Percentiles rank a stretch among this genome's conserved stretches.
Conservation (phyloP, 495 filamentous ascomycete species). For the Trypethelium eluteriae region DNA sequence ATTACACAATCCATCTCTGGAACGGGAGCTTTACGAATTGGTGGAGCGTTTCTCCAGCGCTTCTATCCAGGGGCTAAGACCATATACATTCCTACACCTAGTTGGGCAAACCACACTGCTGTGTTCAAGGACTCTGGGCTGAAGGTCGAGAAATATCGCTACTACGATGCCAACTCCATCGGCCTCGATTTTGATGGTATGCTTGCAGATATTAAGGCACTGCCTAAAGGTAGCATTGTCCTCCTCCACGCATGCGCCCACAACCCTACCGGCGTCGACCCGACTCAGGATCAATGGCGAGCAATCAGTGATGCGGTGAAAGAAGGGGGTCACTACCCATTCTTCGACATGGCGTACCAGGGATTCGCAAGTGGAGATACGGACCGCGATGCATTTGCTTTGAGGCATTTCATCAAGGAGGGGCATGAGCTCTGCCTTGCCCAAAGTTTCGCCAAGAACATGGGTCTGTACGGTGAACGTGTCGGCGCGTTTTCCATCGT, state of each 20-base stretch:
- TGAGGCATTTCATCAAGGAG: slow-evolving; percentile 84
- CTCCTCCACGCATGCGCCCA: slow-evolving; percentile 95
- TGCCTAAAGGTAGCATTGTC: slow-evolving; percentile 78
- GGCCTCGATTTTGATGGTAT: slow-evolving; percentile 95
- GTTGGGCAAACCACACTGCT: slow-evolving; percentile 96
- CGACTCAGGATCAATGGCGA: slow-evolving; percentile 86
- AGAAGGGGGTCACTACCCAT: slow-evolving; percentile 80
- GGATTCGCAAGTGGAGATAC: slow-evolving; percentile 93
- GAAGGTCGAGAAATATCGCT: slow-evolving; percentile 86
- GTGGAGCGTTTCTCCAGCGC: slow-evolving; percentile 82
- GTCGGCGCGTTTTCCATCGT: slow-evolving; percentile 94
- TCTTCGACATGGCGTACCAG: slow-evolving; percentile 99
- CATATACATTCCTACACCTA: slow-evolving; percentile 90
- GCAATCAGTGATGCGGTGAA: slow-evolving; percentile 85
- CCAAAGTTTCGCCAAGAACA: slow-evolving; percentile 99
- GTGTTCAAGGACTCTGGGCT: slow-evolving; percentile 92
- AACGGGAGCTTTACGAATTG: slow-evolving; percentile 90
- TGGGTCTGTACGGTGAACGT: slow-evolving; percentile 99
- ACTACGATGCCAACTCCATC: slow-evolving; percentile 99
- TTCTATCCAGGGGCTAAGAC: slow-evolving; percentile 86
- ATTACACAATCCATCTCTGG: slow-evolving; percentile 98
- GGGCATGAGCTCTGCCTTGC: slow-evolving; percentile 83
- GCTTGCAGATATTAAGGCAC: slow-evolving; percentile 80
- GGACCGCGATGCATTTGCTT: slow-evolving; percentile 83
- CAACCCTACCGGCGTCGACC: slow-evolving; percentile 97